Evolutionary conservation across 2,329 filamentous ascomycete species (phyloP), one percentile per base, ranked within the genome.

Genomic region (Coniochaeta pulveracea): DNA sequence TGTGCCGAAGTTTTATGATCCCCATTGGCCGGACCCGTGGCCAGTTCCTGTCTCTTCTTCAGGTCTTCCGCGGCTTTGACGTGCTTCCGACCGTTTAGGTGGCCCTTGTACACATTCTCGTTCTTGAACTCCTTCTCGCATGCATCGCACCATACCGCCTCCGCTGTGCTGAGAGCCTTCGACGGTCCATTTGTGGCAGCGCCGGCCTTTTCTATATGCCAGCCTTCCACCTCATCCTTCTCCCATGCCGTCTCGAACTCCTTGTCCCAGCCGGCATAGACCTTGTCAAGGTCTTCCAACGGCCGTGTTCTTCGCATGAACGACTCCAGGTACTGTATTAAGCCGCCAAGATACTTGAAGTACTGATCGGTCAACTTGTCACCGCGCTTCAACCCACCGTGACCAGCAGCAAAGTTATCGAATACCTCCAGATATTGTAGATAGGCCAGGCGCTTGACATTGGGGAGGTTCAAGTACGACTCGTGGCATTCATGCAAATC

Each of bases 81-180:
- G 54, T 98, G 91, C 54, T 96, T 98, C 60, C 93, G 89, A 26
- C 89, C 89, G 0, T 65, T 80, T 40, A 98, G 60, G 54, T 98
- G 91, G 23, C 75, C 78, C 47, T 86, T 88, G 64, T 93, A 94
- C 30, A 95, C 85, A 40, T 94, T 94, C 43, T 91, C 77, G 48
- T 95, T 96, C 49, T 84, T 86, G 61, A 96, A 98, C 38, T 89
- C 85, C 58, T 88, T 95, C 51, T 91, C 81, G 53, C 91, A 98
- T 41, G 88, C 86, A 5, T 80, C 69, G 49, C 91, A 98, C 82
- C 84, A 96, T 11, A 86, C 70, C 1, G 81, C 84, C 34, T 85
- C 79, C 1, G 48, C 65, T 49, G 50, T 49, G 35, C 55, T 60
- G 3, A 57, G 30, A 18, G 46, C 42, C 32, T 36, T 47, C 1